A percentile compares a stretch with the other conserved stretches of the same genome.
These are phyloP conservation scores for Rutstroemia sp. DNA, from an alignment of 2,329 filamentous ascomycete species.

Conservation along the genomic window DNA sequence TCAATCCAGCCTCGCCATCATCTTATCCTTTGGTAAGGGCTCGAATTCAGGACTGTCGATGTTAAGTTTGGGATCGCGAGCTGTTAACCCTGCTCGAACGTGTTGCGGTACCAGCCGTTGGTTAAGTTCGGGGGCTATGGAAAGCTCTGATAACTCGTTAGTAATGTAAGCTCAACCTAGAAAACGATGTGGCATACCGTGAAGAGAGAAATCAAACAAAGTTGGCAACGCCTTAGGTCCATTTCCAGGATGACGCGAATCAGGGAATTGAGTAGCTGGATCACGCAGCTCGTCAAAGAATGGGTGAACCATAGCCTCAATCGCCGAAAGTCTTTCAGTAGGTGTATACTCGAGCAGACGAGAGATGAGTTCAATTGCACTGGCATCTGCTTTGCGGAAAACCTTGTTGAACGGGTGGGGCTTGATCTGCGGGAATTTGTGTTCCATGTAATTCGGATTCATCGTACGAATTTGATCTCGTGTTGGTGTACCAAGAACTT, in stretches of 20 bases:
- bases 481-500: conserved; percentile 93
- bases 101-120: conserved; percentile 80
- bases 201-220: conserved; percentile 88
- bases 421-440: conserved; percentile 99
- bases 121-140: conserved; percentile 87
- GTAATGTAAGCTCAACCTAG: neutral
- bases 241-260: conserved; percentile 77
- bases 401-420: conserved; percentile 99
- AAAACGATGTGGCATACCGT: conserved; percentile 57
- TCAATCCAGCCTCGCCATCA: conserved; percentile 98
- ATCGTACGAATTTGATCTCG: conserved; percentile 98
- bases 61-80: conserved; percentile 45
- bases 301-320: conserved; percentile 96
- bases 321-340: conserved; percentile 84
- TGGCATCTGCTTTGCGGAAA: conserved; percentile 89
- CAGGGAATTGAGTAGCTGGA: conserved; percentile 81
- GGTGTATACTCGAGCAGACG: conserved; percentile 94
- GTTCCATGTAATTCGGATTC: conserved; percentile 99
- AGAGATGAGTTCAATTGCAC: conserved; percentile 92
- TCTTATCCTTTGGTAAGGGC: conserved; percentile 86
- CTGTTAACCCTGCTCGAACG: conserved; percentile 64
- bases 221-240: conserved; percentile 76
- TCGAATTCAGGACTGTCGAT: conserved; percentile 93
- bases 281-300: conserved; percentile 98
- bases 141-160: conserved; percentile 61